Conservation (phyloP, 2,329 filamentous ascomycete species). For the Conoideocrella luteorostrata region DNA sequence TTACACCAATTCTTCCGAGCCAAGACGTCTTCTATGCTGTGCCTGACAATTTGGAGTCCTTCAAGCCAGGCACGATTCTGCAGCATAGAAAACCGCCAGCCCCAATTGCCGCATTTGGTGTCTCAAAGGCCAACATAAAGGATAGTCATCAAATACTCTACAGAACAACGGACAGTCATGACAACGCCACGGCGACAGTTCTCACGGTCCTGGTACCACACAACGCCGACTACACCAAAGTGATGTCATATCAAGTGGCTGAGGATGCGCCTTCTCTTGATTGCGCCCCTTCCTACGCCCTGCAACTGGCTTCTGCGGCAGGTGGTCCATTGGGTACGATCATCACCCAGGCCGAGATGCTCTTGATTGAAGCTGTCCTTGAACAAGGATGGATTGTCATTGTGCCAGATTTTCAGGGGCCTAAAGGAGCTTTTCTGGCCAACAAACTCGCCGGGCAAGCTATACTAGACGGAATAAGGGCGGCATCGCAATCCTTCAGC, state of each 20-base stretch:
- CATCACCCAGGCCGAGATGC: slow-evolving; percentile 15
- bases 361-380: slow-evolving; percentile 23
- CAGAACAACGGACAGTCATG: slow-evolving; percentile 29
- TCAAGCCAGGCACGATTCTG: slow-evolving; percentile 17
- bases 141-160: slow-evolving; percentile 30
- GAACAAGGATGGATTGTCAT: slow-evolving; percentile 39
- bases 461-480: slow-evolving; percentile 37
- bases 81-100: slow-evolving; percentile 14
- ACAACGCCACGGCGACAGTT: slow-evolving; percentile 29
- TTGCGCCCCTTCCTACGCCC: slow-evolving; percentile 21
- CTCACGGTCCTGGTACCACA: slow-evolving; percentile 32
- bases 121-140: slow-evolving; percentile 10
- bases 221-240: slow-evolving; percentile 18
- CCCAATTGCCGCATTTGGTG: slow-evolving; percentile 14
- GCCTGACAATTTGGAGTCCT: slow-evolving; percentile 11
- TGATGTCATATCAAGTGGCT: slow-evolving; percentile 37
- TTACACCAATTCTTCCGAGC: not conserved
- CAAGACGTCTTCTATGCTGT: slow-evolving; percentile 3
- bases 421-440: slow-evolving; percentile 34
- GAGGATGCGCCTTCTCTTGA: slow-evolving; percentile 33
- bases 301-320: slow-evolving; percentile 13
- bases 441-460: slow-evolving; percentile 34
- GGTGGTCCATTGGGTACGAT: slow-evolving; percentile 26
- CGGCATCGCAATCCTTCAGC: slow-evolving; percentile 23
- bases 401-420: slow-evolving; percentile 41